These are phyloP conservation scores for Ilex aquifolium DNA, from an alignment of 257 asterid species.

Conservation along the genomic window DNA sequence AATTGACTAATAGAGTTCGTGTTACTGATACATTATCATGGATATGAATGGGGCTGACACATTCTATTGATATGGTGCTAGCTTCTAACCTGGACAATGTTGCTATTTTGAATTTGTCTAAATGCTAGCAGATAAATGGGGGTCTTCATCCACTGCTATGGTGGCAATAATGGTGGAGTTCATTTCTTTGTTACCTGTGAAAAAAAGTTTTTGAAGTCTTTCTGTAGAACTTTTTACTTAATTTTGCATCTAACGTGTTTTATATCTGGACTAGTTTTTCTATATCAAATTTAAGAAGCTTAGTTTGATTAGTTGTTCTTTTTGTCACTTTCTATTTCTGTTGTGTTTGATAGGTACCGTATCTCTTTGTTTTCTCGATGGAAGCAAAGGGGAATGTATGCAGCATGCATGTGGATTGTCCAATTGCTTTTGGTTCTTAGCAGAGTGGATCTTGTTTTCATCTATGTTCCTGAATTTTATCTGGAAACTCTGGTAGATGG, in stretches of 20 bases:
- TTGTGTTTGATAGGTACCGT: conserved; percentile 66
- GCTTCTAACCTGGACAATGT: too few species aligned
- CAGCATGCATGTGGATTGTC: conserved; percentile 89
- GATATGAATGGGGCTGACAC: too few species aligned
- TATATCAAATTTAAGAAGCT: too few species aligned
- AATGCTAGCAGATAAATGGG: neutral
- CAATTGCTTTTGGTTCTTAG: conserved; percentile 85
- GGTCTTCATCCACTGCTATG: neutral
- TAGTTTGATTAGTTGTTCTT: neutral
- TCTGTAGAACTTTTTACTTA: neutral
- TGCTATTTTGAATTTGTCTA: too few species aligned
- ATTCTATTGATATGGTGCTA: too few species aligned
- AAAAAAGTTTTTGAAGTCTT: neutral
- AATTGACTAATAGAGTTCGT: too few species aligned
- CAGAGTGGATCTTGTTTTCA: conserved; percentile 65
- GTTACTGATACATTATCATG: too few species aligned
- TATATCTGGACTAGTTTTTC: neutral
- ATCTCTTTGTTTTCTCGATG: conserved; percentile 75
- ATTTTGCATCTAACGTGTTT: neutral
- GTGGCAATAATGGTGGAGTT: neutral
- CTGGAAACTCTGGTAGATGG: conserved; percentile 76
- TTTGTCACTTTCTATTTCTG: conserved; percentile 9
- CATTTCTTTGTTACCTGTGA: neutral
- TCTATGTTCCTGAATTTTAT: conserved; percentile 85
- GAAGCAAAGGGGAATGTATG: conserved; percentile 97